phyloP scores from a whole-genome alignment of 441 rosid genomes.

The Populus hybrid region DNA sequence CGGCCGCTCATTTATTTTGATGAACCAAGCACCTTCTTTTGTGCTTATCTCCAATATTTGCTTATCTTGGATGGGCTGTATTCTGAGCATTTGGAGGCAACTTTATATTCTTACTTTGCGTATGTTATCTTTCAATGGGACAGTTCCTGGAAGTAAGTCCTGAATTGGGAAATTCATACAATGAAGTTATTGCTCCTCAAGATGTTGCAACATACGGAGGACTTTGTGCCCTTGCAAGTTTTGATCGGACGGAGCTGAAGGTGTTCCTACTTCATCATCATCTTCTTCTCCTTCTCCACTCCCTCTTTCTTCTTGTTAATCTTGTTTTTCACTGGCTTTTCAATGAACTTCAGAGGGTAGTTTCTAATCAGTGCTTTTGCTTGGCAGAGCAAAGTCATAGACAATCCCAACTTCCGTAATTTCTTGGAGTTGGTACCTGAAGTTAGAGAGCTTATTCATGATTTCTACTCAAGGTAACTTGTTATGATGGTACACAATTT shows the following conservation, averaged over 20 bases:
- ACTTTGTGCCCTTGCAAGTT: constrained; percentile 96
- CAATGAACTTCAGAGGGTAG: not conserved
- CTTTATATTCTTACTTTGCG: not conserved
- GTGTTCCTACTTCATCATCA: constrained; percentile 30
- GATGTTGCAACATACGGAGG: constrained; percentile 98
- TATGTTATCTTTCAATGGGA: constrained; percentile 1
- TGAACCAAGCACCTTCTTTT: not conserved
- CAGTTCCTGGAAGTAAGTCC: constrained; percentile 95
- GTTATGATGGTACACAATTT: not conserved
- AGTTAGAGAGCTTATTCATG: constrained; percentile 95
- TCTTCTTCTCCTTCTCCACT: not conserved
- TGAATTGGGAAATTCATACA: constrained; percentile 77
- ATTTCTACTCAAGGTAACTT: constrained; percentile 86
- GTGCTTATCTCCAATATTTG: not conserved
- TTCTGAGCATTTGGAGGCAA: not conserved
- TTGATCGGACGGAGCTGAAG: constrained; percentile 90
- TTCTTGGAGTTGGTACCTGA: constrained; percentile 97
- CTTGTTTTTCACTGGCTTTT: not conserved
- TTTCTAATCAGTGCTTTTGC: constrained; percentile 23
- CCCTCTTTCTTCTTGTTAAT: not conserved
- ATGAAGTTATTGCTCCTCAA: constrained; percentile 94
- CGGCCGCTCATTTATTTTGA: not conserved
- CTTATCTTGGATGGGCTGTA: not conserved
- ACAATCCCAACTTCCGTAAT: constrained; percentile 83
- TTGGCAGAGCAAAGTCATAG: constrained; percentile 87